Base-by-base conservation (phyloP, 768 basidiomycete species). In the Rhodotorula sphaerocarpa region DNA sequence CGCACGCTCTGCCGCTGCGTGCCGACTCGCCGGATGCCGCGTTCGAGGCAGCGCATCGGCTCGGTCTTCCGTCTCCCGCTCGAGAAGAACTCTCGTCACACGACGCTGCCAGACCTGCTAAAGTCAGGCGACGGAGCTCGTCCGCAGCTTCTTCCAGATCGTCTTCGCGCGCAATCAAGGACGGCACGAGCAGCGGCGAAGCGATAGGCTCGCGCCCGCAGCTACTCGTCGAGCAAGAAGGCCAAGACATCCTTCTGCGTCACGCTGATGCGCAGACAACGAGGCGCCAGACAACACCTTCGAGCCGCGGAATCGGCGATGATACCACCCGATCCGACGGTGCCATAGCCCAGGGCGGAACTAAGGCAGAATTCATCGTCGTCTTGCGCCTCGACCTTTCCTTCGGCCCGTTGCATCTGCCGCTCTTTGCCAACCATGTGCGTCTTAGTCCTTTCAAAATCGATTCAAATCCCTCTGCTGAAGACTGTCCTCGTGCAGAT, bases 361-460 rank as follows among this genome's bases (percentile, higher is more conserved):
- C 16, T 39, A 25, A 16, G 18, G 44, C n/a, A n/a, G 65, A 67
- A 16, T 41, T 46, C 25, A 23, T 67, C 12, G 57, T 67, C n/a
- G 61, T 59, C 7, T 14, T 67, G 5, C 7, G 39, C 14, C 11
- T 67, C n/a, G 48, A 63, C n/a, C 39, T 27, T 7, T 7, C 18
- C 2, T 59, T 67, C 6, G 61, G 65, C 3, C 5, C 7, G 30
- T 33, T 67, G 20, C 21, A 27, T 25, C 33, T 55, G n/a, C 65
- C 65, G 2, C 45, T 28, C n/a, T 67, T 62, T 31, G 57, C 65
- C 23, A 62, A 63, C 39, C n/a, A n/a, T n/a, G n/a, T n/a, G n/a
- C n/a, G n/a, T n/a, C n/a, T n/a, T n/a, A n/a, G n/a, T n/a, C n/a
- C n/a, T n/a, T n/a, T n/a, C n/a, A n/a, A n/a, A n/a, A n/a, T 48